A percentile compares a stretch with the other conserved stretches of the same genome.
phyloP scores from a whole-genome alignment of 495 filamentous ascomycete genomes.

The Aspergillus cavernicola region DNA sequence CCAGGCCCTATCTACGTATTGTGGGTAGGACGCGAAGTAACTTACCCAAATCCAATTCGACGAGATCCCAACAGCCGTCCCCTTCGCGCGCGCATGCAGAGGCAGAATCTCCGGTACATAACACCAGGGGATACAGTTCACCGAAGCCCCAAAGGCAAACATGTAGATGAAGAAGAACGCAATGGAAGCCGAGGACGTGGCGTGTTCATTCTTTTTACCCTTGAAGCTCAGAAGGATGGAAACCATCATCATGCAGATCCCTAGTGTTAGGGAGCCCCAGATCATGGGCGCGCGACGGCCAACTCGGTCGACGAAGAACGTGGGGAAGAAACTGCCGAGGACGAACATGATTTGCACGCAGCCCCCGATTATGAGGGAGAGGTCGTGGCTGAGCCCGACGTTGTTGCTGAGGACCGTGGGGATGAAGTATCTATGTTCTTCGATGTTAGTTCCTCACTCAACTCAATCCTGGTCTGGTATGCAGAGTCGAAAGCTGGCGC shows the following conservation, averaged over 20 bases:
- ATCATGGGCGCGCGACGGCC: constrained; percentile 60
- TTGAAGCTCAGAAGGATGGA: constrained; percentile 43
- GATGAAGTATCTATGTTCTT: constrained; percentile 14
- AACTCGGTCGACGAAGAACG: constrained; percentile 42
- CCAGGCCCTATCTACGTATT: neutral
- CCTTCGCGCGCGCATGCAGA: constrained; percentile 38
- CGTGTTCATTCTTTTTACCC: constrained; percentile 26
- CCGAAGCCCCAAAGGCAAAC: constrained; percentile 45
- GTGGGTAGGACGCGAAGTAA: neutral
- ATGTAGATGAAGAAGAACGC: constrained; percentile 50
- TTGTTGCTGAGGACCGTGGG: constrained; percentile 42
- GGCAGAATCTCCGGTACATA: constrained; percentile 47
- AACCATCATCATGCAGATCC: constrained; percentile 50
- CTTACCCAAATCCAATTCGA: constrained; percentile 42
- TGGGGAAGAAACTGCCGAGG: constrained; percentile 42
- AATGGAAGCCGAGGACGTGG: constrained; percentile 33
- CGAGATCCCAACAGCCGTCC: constrained; percentile 39
- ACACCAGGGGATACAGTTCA: constrained; percentile 47
- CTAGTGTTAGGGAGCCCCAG: constrained; percentile 47
- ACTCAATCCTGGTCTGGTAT: no score
- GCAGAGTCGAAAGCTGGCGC: no score
- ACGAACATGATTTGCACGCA: constrained; percentile 44
- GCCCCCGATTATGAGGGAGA: constrained; percentile 47
- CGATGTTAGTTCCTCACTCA: no score
- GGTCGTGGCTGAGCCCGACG: constrained; percentile 46